Conservation (phyloP, 805 yeast genomes). For the Kregervanrija pseudodelftensis region DNA sequence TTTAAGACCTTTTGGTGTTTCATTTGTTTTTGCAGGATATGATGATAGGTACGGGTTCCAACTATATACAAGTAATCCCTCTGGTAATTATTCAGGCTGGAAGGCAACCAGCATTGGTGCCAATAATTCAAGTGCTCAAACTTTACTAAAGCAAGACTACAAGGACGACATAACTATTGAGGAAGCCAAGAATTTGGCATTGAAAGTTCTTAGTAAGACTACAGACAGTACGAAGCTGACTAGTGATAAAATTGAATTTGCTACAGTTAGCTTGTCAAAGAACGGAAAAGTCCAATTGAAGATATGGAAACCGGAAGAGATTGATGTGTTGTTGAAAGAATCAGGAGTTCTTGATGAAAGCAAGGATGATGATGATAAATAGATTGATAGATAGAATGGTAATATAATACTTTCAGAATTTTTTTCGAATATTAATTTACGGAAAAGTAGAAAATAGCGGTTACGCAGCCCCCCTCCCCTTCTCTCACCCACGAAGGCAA, state of each 20-base stretch:
- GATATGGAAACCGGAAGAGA: slow-evolving; percentile 75
- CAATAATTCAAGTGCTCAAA: slow-evolving; percentile 92
- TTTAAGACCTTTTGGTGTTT: slow-evolving; percentile 95
- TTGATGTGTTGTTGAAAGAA: slow-evolving; percentile 64
- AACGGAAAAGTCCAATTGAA: slow-evolving; percentile 53
- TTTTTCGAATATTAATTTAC: too few relatives aligned
- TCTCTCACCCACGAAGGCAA: neutral
- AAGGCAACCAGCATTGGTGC: slow-evolving; percentile 97
- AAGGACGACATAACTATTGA: slow-evolving; percentile 67
- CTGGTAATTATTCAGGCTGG: slow-evolving; percentile 98
- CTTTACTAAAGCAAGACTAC: slow-evolving; percentile 90
- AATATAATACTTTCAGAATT: too few relatives aligned
- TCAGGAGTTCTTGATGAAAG: slow-evolving; percentile 47
- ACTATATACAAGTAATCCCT: slow-evolving; percentile 90
- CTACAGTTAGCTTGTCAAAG: slow-evolving; percentile 54
- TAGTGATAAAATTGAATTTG: slow-evolving; percentile 87
- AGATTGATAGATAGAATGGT: neutral
- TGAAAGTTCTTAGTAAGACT: slow-evolving; percentile 88
- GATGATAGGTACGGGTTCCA: slow-evolving; percentile 89
- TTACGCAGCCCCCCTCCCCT: neutral
- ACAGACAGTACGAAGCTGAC: slow-evolving; percentile 83
- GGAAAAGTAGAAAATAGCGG: neutral
- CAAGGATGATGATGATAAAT: slow-evolving; percentile 37
- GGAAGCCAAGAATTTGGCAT: slow-evolving; percentile 81
- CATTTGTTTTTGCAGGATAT: slow-evolving; percentile 91